phyloP scores from a whole-genome alignment of 148 eudicot species.

The Limonium bicolor region DNA sequence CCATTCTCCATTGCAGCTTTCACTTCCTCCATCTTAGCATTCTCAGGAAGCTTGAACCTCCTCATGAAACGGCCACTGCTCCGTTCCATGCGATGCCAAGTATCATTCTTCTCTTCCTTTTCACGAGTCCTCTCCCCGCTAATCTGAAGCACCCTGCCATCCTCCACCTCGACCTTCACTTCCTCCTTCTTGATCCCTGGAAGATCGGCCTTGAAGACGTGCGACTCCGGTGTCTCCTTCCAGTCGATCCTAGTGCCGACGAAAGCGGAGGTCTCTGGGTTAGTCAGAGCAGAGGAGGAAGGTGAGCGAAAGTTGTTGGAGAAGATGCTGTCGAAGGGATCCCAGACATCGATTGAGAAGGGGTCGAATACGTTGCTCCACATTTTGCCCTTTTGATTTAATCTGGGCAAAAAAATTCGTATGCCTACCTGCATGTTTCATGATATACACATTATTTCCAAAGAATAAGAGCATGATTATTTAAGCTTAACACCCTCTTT shows the following conservation, averaged over 20 bases:
- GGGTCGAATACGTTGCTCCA: too few species aligned
- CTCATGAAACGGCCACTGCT: conserved; percentile 3
- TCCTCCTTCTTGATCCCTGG: conserved; percentile 7
- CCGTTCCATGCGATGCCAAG: conserved; percentile 7
- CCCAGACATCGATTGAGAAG: too few species aligned
- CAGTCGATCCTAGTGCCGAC: conserved; percentile 6
- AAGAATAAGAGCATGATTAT: too few species aligned
- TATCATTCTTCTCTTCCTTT: conserved; percentile 9
- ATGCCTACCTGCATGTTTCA: too few species aligned
- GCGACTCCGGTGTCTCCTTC: conserved; percentile 11
- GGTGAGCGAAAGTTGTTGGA: too few species aligned
- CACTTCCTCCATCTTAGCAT: conserved; percentile 7
- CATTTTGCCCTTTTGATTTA: too few species aligned
- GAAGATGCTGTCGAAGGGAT: too few species aligned
- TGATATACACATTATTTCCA: too few species aligned
- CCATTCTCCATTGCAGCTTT: conserved; percentile 9
- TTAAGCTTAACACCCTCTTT: too few species aligned
- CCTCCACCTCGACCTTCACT: conserved; percentile 6
- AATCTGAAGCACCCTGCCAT: conserved; percentile 7
- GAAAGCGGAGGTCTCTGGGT: conserved; percentile 3
- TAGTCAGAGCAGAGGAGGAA: background rate
- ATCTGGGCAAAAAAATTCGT: too few species aligned
- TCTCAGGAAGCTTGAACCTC: conserved; percentile 7
- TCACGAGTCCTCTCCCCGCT: conserved; percentile 7
- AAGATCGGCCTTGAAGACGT: conserved; percentile 7